A percentile compares a stretch with the other conserved stretches of the same genome.
Conservation (phyloP, 208 protist species). For the Naegleria fowleri region DNA sequence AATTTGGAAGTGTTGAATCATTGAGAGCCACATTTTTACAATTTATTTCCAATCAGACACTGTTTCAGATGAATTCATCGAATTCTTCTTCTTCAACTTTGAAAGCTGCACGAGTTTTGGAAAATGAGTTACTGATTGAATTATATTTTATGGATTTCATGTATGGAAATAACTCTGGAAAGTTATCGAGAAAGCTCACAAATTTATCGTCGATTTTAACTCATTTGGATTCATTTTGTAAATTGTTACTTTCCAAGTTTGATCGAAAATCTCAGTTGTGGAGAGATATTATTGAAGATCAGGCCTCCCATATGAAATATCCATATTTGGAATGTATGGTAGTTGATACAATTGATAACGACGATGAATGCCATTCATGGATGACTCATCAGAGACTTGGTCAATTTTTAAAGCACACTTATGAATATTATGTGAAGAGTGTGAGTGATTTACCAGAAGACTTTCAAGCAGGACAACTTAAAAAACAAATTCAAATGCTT, state of each 20-base stretch:
- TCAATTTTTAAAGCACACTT: not conserved
- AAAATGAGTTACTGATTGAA: not conserved
- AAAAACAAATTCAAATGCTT: not conserved
- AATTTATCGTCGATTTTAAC: not conserved
- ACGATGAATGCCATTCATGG: not conserved
- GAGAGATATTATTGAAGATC: not conserved
- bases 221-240: not conserved
- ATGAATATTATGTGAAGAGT: not conserved
- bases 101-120: not conserved
- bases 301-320: not conserved
- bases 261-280: not conserved
- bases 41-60: not conserved
- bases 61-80: not conserved
- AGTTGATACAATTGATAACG: not conserved
- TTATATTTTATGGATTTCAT: not conserved
- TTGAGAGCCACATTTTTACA: not conserved
- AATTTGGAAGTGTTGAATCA: not conserved
- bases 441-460: not conserved
- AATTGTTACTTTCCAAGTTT: not conserved
- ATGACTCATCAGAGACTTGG: not conserved
- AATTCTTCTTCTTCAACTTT: too few species aligned
- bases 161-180: not conserved
- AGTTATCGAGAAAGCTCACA: not conserved
- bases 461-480: not conserved
- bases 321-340: not conserved